phyloP scores from a whole-genome alignment of 306 rosid genomes.

The Dicorynia guianensis region DNA sequence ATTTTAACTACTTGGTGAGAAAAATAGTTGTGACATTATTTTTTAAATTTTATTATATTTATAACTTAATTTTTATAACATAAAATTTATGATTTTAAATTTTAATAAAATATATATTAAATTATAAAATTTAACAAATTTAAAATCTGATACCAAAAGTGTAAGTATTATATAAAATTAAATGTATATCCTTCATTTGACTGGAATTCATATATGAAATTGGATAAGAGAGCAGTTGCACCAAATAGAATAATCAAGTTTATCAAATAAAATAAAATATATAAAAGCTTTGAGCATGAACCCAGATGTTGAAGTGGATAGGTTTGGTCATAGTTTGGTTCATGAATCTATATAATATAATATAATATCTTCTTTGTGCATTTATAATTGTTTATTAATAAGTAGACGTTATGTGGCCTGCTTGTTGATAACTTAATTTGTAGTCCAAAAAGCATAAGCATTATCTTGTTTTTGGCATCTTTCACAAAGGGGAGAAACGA shows the following conservation, averaged over 20 bases:
- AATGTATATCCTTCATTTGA: no score
- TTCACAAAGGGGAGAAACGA: constrained; percentile 2
- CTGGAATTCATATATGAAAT: background rate
- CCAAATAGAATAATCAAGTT: constrained; percentile 4
- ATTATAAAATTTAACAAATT: no score
- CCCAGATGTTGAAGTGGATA: constrained; percentile 4
- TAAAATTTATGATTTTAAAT: no score
- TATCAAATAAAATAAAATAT: background rate
- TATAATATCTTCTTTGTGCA: background rate
- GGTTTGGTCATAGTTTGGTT: background rate
- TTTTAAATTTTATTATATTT: no score
- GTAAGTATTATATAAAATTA: no score
- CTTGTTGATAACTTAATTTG: no score
- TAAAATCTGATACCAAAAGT: no score
- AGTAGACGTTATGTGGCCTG: background rate
- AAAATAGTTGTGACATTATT: no score
- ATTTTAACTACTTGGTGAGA: no score
- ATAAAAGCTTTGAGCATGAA: background rate
- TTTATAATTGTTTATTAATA: background rate
- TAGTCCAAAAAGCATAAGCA: background rate
- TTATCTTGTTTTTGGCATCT: constrained; percentile 7
- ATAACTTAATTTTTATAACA: no score
- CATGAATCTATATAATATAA: background rate
- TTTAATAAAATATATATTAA: no score
- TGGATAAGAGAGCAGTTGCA: constrained; percentile 33